A percentile compares a stretch with the other conserved stretches of the same genome.
Evolutionary conservation across 2,329 filamentous ascomycete species (phyloP).

Genomic region (Alternaria ventricosa): DNA sequence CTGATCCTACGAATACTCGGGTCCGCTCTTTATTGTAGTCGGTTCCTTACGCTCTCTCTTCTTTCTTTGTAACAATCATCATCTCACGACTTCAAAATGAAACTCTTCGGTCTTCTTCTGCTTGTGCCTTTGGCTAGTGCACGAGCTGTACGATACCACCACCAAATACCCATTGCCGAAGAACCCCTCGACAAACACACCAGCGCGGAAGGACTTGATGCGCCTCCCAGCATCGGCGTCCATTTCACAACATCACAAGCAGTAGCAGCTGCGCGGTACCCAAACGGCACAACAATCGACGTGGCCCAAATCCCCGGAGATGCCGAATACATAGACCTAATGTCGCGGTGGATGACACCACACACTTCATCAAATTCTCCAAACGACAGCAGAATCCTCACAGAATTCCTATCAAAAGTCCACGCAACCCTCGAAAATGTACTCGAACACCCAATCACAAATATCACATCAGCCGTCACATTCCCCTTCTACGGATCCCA

Average conservation of each 20-base stretch:
- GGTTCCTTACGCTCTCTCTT: not conserved
- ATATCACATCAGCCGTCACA: slow-evolving; percentile 19
- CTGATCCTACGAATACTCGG: not conserved
- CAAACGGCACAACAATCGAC: slow-evolving; percentile 30
- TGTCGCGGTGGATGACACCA: slow-evolving; percentile 29
- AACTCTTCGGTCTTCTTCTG: slow-evolving; percentile 4
- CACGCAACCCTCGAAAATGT: slow-evolving; percentile 22
- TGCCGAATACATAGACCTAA: slow-evolving; percentile 29
- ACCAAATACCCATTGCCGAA: slow-evolving; percentile 10
- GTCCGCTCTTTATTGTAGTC: not conserved
- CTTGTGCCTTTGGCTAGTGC: slow-evolving; percentile 18
- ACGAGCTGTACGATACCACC: slow-evolving; percentile 4
- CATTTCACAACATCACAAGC: slow-evolving; percentile 39
- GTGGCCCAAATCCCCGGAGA: slow-evolving; percentile 31
- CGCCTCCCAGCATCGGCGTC: slow-evolving; percentile 26
- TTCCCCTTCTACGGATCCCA: slow-evolving; percentile 21
- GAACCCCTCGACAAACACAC: not conserved
- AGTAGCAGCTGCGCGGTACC: slow-evolving; percentile 29
- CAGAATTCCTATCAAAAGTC: slow-evolving; percentile 22
- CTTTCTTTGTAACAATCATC: not conserved
- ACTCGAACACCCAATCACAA: slow-evolving; percentile 15
- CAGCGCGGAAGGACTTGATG: not conserved
- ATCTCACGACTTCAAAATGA: slow-evolving; percentile 9
- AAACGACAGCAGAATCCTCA: slow-evolving; percentile 23
- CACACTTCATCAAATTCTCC: slow-evolving; percentile 3